Conservation (phyloP, 129 eudicot species). For the Logfia minima region DNA sequence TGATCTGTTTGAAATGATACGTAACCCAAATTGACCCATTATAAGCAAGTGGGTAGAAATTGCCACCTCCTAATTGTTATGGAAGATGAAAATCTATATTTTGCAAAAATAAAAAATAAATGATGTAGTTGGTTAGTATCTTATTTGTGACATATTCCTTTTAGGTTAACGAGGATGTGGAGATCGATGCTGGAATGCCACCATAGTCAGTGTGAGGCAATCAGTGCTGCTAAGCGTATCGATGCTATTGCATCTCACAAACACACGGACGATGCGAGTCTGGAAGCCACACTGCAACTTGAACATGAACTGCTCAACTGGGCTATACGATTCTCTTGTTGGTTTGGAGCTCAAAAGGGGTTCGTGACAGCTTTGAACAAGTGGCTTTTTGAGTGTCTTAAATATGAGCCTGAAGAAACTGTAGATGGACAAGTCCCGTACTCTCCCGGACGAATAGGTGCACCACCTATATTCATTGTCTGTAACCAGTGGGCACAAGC, state of each 20-base stretch:
- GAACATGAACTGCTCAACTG: slow-evolving; percentile 81
- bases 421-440: slow-evolving; percentile 79
- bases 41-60: neutral
- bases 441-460: slow-evolving; percentile 93
- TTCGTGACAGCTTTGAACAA: slow-evolving; percentile 62
- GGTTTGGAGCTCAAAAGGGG: slow-evolving; percentile 85
- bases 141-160: slow-evolving; percentile 12
- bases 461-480: slow-evolving; percentile 71
- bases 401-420: slow-evolving; percentile 83
- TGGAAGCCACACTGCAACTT: slow-evolving; percentile 80
- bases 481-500: slow-evolving; percentile 92
- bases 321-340: slow-evolving; percentile 72
- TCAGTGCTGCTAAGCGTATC: slow-evolving; percentile 62
- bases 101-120: slow-evolving; percentile 9
- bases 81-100: neutral
- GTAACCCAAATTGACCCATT: neutral
- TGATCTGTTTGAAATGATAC: slow-evolving; percentile 1
- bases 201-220: slow-evolving; percentile 69
- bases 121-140: slow-evolving; percentile 17
- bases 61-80: neutral
- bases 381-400: slow-evolving; percentile 84
- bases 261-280: slow-evolving; percentile 57
- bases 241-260: slow-evolving; percentile 68
- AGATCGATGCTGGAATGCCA: slow-evolving; percentile 83
- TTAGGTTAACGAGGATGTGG: slow-evolving; percentile 83